Evolutionary conservation across 768 basidiomycete species (phyloP), one percentile per base, ranked within the genome.

Genomic region (Termitomyces sp.): DNA sequence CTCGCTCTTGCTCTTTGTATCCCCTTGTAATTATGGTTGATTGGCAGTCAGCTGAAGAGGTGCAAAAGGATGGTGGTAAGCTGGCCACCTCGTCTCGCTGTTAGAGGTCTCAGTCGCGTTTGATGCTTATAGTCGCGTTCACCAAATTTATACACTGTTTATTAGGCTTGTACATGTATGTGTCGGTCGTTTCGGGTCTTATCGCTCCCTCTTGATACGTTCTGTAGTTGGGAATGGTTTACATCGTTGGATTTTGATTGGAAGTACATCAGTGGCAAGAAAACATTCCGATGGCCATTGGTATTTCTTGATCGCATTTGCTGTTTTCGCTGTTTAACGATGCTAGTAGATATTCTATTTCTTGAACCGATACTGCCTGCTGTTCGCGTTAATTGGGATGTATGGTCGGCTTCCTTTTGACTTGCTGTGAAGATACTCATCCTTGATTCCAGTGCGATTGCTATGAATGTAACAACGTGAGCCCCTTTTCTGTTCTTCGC

Each of bases 381-480:
- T 89, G 6, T 76, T 86, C 59, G 82, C 87, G 3, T 68, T 88
- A 58, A 74, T 86, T 54, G 87, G 87, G 64, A 86, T 89, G 87
- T 88, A 61, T 64, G 86, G 41, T 19, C 8, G 30, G 49, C 57
- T 50, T 59, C 34, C 30, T 34, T 55, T 46, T 40, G 34, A 19
- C 23, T 48, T 51, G 14, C 16, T 34, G 25, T 28, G 41, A 56
- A 8, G 25, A 40, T 60, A 44, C 48, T 54, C 50, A 57, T n/a
- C 53, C 27, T 57, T 45, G 27, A 43, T 42, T 34, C 11, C 54
- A 87, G 85, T 58, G 69, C 80, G 17, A 72, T 85, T 44, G 79
- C 84, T 1, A 68, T 86, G 59, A 82, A 87, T 58, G 80, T 86
- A 44, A 82, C 75, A 54, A 72, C 71, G 74, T 79, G 69, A 64